These are phyloP conservation scores for Saksenaea oblongispora DNA, from an alignment of 371 early-diverging fungal genomes.

Conservation along the genomic window DNA sequence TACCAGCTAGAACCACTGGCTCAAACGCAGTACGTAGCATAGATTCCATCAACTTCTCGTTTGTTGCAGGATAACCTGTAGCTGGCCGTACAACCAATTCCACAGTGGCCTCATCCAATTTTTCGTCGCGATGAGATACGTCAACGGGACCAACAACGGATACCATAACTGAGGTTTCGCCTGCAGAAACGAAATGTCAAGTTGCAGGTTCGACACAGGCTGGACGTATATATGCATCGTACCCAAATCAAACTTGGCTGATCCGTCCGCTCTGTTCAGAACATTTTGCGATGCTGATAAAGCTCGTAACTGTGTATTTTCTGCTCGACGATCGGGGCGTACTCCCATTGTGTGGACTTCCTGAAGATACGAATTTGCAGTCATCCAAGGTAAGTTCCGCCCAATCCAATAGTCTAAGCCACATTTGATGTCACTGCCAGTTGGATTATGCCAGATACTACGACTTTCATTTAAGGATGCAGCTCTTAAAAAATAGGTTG, in stretches of 20 bases:
- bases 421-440: no score
- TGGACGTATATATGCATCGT: background rate
- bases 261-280: slow-evolving; percentile 80
- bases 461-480: no score
- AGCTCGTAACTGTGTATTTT: slow-evolving; percentile 52
- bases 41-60: slow-evolving; percentile 74
- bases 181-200: slow-evolving; percentile 29
- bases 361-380: no score
- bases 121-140: slow-evolving; percentile 82
- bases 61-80: slow-evolving; percentile 65
- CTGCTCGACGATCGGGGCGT: slow-evolving; percentile 44
- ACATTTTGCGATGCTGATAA: slow-evolving; percentile 64
- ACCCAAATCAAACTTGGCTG: slow-evolving; percentile 80
- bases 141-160: slow-evolving; percentile 90
- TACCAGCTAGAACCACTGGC: slow-evolving; percentile 68
- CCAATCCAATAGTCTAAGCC: no score
- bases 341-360: slow-evolving; percentile 20
- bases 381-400: no score
- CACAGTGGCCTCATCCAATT: slow-evolving; percentile 82
- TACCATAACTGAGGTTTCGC: slow-evolving; percentile 74
- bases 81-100: slow-evolving; percentile 80
- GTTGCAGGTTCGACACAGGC: background rate
- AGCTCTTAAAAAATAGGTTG: no score
- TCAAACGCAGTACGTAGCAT: slow-evolving; percentile 73
- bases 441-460: no score